These are phyloP conservation scores for Ophiocordyceps polyrhachis-furcata DNA, from an alignment of 2,329 filamentous ascomycete genomes.

Conservation along the genomic window DNA sequence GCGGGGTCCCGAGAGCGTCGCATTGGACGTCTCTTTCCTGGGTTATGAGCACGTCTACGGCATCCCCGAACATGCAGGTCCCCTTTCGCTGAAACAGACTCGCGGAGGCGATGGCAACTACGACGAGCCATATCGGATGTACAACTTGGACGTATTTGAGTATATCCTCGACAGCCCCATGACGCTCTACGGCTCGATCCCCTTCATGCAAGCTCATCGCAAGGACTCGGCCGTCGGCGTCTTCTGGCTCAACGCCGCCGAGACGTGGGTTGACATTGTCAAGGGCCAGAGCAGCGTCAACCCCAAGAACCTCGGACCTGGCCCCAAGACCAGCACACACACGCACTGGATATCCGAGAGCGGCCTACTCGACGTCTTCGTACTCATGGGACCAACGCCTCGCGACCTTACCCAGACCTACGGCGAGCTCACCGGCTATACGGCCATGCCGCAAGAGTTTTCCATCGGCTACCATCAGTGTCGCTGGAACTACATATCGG, in stretches of 20 bases:
- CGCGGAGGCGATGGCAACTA: conserved; percentile 75
- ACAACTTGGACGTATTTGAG: conserved; percentile 95
- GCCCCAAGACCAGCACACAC: conserved; percentile 54
- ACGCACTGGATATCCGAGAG: conserved; percentile 96
- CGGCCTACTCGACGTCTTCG: conserved; percentile 78
- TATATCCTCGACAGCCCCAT: conserved; percentile 95
- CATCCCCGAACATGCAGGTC: conserved; percentile 81
- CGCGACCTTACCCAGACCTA: conserved; percentile 68
- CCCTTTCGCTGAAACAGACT: conserved; percentile 76
- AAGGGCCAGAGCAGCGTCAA: conserved; percentile 61
- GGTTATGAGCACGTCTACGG: conserved; percentile 88
- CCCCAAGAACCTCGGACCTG: conserved; percentile 54
- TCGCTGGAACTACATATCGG: conserved; percentile 96
- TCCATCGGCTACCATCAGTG: conserved; percentile 92
- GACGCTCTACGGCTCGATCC: conserved; percentile 95
- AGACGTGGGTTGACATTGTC: conserved; percentile 92
- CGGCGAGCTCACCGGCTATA: conserved; percentile 77
- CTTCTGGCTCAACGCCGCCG: conserved; percentile 93
- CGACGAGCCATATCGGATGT: conserved; percentile 77
- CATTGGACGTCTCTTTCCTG: conserved; percentile 77
- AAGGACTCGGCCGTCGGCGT: conserved; percentile 87
- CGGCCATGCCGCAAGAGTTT: conserved; percentile 81
- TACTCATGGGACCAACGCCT: conserved; percentile 80
- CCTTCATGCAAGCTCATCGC: conserved; percentile 92
- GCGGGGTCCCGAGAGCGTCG: conserved; percentile 82